Conservation (phyloP, 768 basidiomycete genomes). For the Naganishia randhawae region DNA sequence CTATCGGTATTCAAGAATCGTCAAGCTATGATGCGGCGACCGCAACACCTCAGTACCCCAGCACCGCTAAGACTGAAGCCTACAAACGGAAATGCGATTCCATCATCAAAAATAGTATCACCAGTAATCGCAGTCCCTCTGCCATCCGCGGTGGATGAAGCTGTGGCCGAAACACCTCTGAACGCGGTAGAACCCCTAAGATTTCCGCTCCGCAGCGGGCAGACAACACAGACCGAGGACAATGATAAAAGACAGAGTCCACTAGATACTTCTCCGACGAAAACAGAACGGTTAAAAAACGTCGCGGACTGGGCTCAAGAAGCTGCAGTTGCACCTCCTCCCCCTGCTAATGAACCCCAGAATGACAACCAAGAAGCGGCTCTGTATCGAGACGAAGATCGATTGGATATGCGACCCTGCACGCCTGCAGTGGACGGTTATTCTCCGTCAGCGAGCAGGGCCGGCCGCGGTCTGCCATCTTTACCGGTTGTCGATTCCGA, state of each 20-base stretch:
- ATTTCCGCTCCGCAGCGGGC: background rate
- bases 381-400: conserved; percentile 6
- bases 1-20: conserved; percentile 1
- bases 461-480: background rate
- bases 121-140: background rate
- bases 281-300: conserved; percentile 3
- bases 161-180: too few relatives aligned
- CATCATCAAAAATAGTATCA: background rate
- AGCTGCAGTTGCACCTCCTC: conserved; percentile 8
- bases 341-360: background rate
- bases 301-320: conserved; percentile 12
- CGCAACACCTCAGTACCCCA: background rate
- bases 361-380: conserved; percentile 14
- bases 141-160: background rate
- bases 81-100: too few relatives aligned
- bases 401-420: background rate
- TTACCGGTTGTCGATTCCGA: background rate
- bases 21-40: background rate
- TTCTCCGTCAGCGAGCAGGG: background rate
- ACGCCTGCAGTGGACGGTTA: background rate
- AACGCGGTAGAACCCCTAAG: background rate
- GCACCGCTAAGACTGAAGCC: background rate
- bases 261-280: conserved; percentile 1
- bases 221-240: background rate
- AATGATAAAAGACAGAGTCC: background rate